Conservation (phyloP, 257 asterid species). For the Solanum pennellii region DNA sequence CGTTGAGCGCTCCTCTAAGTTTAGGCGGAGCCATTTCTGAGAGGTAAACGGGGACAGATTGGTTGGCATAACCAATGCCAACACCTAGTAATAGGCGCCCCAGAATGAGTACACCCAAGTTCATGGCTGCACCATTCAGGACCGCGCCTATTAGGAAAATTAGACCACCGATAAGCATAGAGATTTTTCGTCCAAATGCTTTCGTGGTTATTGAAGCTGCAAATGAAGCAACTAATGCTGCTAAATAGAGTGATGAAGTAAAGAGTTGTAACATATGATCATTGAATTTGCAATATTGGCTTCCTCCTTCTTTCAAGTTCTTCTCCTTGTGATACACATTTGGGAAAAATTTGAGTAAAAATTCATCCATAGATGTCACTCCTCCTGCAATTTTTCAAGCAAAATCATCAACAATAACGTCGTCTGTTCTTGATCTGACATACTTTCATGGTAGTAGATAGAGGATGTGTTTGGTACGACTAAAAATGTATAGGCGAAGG, state of each 20-base stretch:
- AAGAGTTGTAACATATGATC: slow-evolving; percentile 54
- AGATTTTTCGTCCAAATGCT: slow-evolving; percentile 44
- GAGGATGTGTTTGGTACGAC: not conserved
- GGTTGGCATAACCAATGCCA: slow-evolving; percentile 87
- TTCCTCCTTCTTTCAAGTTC: slow-evolving; percentile 22
- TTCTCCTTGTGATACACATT: slow-evolving; percentile 36
- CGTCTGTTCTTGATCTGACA: not conserved
- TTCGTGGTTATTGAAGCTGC: slow-evolving; percentile 59
- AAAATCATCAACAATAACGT: not conserved
- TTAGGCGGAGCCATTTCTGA: slow-evolving; percentile 68
- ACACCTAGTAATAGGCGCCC: slow-evolving; percentile 77
- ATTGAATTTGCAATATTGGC: slow-evolving; percentile 81
- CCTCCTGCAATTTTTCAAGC: slow-evolving; percentile 38
- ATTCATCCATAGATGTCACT: slow-evolving; percentile 76
- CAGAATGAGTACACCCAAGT: slow-evolving; percentile 50
- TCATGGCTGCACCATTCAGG: slow-evolving; percentile 55
- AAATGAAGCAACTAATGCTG: slow-evolving; percentile 57
- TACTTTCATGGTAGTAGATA: not conserved
- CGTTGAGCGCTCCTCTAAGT: slow-evolving; percentile 56
- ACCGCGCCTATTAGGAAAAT: slow-evolving; percentile 65
- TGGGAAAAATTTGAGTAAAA: slow-evolving; percentile 55
- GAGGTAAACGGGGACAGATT: slow-evolving; percentile 45
- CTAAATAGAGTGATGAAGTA: slow-evolving; percentile 76
- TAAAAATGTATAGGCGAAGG: not conserved
- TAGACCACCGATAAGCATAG: slow-evolving; percentile 71